Base-by-base conservation (phyloP, 345 rosid species). In the Eucalyptus marginata region DNA sequence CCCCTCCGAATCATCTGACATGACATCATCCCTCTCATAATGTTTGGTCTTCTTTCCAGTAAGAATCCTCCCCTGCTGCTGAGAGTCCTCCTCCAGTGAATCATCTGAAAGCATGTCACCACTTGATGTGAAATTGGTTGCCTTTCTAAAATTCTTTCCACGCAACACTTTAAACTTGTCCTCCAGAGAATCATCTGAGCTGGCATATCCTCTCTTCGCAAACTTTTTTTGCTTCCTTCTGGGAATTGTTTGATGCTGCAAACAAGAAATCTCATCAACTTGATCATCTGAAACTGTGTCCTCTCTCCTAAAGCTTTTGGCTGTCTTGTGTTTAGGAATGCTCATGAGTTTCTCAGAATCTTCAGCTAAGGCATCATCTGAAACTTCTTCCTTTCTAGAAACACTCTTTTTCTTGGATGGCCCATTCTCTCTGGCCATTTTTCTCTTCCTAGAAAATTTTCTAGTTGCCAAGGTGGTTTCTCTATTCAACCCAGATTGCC, bases 361-460 rank as follows among this genome's bases (percentile, higher is more conserved):
- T 88, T 89, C 94, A 86, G 90, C 95, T 76, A 90, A 90, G 51
- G 95, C 90, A 93, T 93, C 95, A 90, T 95, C 95, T 87, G 96
- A 95, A 90, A 89, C 91, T 68, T 89, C 95, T 87, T 89, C 92
- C 89, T 94, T 96, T 20, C 89, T 88, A 64, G 66, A 31, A 47
- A 59, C 76, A 36, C 40, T 87, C 51, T 47, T 81, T 54, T 93
- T 93, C 94, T 94, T 97, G 87, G 86, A 90, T 25, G 95, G 90
- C 86, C 81, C 88, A 62, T 89, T 92, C 89, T 90, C 92, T 24
- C 90, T 90, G 89, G 91, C 88, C 88, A 87, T 88, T 91, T 96
- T 98, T 91, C 97, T 94, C 94, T 97, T 97, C 91, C 94, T 94
- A 90, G 86, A 88, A 88, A 87, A 94, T 93, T 94, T 96, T 92